These are phyloP conservation scores for Epichloe sylvatica DNA, from an alignment of 2,329 filamentous ascomycete species.

Conservation along the genomic window DNA sequence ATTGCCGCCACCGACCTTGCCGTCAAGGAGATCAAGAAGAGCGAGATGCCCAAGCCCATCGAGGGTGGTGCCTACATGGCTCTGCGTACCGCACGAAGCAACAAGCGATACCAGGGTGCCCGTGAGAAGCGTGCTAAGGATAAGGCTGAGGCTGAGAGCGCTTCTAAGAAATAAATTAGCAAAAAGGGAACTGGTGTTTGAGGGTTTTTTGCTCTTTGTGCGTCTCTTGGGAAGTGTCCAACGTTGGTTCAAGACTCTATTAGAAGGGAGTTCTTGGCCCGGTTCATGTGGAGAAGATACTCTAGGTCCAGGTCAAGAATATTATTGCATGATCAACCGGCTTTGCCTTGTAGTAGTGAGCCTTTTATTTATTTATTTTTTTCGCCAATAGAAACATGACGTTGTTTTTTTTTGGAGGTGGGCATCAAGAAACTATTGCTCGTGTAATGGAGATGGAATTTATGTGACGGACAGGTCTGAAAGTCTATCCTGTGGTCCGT, in stretches of 20 bases:
- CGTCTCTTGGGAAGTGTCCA: slow-evolving; percentile 25
- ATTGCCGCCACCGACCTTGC: slow-evolving; percentile 53
- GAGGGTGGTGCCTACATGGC: slow-evolving; percentile 79
- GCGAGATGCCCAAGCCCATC: slow-evolving; percentile 57
- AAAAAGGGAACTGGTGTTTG: slow-evolving; percentile 29
- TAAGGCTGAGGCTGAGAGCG: slow-evolving; percentile 68
- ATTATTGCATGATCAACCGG: slow-evolving; percentile 28
- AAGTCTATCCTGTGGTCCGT: no score
- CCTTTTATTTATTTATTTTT: neutral
- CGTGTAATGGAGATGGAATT: neutral
- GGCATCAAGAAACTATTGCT: neutral
- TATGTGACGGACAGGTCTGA: no score
- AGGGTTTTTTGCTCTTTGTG: slow-evolving; percentile 28
- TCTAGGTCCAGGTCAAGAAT: slow-evolving; percentile 28
- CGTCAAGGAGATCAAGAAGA: slow-evolving; percentile 66
- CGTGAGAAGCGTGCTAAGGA: slow-evolving; percentile 90
- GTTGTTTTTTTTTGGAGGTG: neutral
- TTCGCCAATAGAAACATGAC: neutral
- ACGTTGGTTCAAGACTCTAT: slow-evolving; percentile 23
- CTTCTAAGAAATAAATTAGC: slow-evolving; percentile 64
- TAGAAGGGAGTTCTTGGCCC: slow-evolving; percentile 20
- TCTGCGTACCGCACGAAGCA: slow-evolving; percentile 72
- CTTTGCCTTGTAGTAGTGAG: slow-evolving; percentile 17
- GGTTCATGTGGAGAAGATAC: slow-evolving; percentile 22
- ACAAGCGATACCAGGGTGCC: slow-evolving; percentile 66